Base-by-base conservation (phyloP, 257 asterid species). In the Fraxinus pennsylvanica region DNA sequence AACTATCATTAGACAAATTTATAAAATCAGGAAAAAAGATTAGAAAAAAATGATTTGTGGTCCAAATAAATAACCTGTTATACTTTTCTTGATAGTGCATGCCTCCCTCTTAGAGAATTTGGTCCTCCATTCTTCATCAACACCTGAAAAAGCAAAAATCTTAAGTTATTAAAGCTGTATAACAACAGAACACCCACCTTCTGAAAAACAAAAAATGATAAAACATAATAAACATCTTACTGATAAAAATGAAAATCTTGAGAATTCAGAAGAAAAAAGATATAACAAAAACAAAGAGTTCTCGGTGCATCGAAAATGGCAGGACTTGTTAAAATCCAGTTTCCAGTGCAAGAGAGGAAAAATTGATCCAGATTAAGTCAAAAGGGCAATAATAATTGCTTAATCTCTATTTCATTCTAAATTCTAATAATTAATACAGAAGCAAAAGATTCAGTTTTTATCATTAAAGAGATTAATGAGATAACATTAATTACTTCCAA, bases 71-170 rank as follows among this genome's bases (percentile, higher is more conserved):
- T 80, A 81, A 92, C 98, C 98, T 91, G 96, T 77, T 87, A 85
- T 91, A 88, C 96, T 92, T 91, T 96, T 96, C 95, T 91, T 93
- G 85, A 84, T 83, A 82, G 93, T 89, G 97, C 93, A 87, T 82
- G 92, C 87, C 89, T 90, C 91, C 79, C 85, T 90, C 94, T 92
- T 94, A 74, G 88, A 81, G 81, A 84, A 88, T 84, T 85, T 89
- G 95, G 78, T 91, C 89, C 91, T 92, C 95, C 97, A 92, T 88
- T 87, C 95, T 90, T 92, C 97, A 92, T 91, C 97, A 89, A 84
- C 92, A 89, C 92, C 99, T 96, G 96, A 84, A 87, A 92, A 91
- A 82, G 90, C 83, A 86, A 74, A 79, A 79, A 61, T 69, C 36
- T 43, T 78, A 86, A 86, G 84, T 72, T 75, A 74, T 84, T 85